phyloP scores from a whole-genome alignment of 768 basidiomycete species.

The Agrocybe pediades region DNA sequence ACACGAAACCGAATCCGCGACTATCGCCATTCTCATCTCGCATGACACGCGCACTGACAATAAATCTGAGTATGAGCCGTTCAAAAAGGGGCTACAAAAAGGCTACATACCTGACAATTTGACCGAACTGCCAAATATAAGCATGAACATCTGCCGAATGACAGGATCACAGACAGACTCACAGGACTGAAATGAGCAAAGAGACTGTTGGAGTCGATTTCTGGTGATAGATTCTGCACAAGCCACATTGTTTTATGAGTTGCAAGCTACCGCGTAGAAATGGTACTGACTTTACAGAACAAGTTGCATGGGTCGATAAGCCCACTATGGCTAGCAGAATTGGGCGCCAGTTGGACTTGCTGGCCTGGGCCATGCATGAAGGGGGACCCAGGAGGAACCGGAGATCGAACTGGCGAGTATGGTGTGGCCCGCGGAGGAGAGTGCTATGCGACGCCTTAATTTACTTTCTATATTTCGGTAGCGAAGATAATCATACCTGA shows the following conservation, averaged over 20 bases:
- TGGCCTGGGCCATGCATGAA: conserved; percentile 90
- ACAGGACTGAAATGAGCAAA: conserved; percentile 84
- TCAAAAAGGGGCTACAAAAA: not conserved
- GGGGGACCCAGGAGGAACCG: conserved; percentile 45
- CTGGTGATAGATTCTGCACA: conserved; percentile 77
- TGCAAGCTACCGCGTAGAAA: not conserved
- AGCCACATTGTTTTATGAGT: not conserved
- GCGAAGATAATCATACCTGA: conserved; percentile 40
- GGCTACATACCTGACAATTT: conserved; percentile 76
- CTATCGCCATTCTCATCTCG: conserved; percentile 79
- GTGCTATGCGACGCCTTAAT: conserved; percentile 41
- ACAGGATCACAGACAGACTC: conserved; percentile 13
- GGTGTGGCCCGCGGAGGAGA: conserved; percentile 67
- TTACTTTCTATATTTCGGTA: conserved; percentile 2
- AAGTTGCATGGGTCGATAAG: conserved; percentile 90
- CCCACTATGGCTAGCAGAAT: conserved; percentile 83
- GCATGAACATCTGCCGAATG: conserved; percentile 8
- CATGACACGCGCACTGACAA: conserved; percentile 88
- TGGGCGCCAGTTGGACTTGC: conserved; percentile 86
- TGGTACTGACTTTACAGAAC: conserved; percentile 72
- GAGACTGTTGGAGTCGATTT: conserved; percentile 83
- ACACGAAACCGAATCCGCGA: conserved; percentile 91
- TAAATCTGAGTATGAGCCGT: conserved; percentile 1
- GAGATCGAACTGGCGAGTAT: conserved; percentile 41
- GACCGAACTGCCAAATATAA: conserved; percentile 62